Percentiles rank a stretch among this genome's conserved stretches.
Evolutionary conservation across 306 rosid genomes (phyloP).

Genomic region (Cicer pinnatifidum): DNA sequence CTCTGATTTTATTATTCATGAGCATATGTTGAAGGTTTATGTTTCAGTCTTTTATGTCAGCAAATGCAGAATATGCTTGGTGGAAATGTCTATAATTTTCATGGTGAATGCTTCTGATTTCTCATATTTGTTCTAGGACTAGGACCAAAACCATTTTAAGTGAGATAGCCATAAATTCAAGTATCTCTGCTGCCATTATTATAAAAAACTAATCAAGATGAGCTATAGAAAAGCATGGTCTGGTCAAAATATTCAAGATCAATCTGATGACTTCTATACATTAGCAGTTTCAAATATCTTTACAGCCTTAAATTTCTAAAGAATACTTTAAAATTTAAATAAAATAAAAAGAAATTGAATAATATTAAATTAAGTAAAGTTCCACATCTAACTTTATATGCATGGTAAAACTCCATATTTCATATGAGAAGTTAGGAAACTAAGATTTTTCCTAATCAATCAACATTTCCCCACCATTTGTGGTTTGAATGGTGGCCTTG

Average conservation of each 20-base stretch:
- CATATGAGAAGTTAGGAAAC: constrained; percentile 21
- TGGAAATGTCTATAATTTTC: too few species aligned
- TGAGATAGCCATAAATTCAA: neutral
- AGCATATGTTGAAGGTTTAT: too few species aligned
- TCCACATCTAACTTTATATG: constrained; percentile 25
- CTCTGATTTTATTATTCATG: too few species aligned
- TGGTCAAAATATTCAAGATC: too few species aligned
- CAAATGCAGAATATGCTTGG: too few species aligned
- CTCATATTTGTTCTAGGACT: neutral
- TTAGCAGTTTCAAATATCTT: constrained; percentile 37
- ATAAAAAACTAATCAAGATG: neutral
- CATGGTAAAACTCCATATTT: constrained; percentile 1
- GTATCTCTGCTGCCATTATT: constrained; percentile 1
- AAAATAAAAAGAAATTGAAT: neutral
- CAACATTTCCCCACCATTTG: constrained; percentile 77
- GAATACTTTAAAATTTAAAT: constrained; percentile 10
- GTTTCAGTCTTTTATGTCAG: too few species aligned
- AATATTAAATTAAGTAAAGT: neutral
- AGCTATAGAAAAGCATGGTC: too few species aligned
- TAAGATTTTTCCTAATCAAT: constrained; percentile 60
- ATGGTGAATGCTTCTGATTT: neutral
- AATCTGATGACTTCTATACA: constrained; percentile 38
- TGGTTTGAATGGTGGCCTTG: constrained; percentile 78
- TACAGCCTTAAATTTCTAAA: constrained; percentile 41
- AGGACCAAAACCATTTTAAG: neutral